Conservation (phyloP, 495 filamentous ascomycete genomes). For the Trichoderma orchidacearum region DNA sequence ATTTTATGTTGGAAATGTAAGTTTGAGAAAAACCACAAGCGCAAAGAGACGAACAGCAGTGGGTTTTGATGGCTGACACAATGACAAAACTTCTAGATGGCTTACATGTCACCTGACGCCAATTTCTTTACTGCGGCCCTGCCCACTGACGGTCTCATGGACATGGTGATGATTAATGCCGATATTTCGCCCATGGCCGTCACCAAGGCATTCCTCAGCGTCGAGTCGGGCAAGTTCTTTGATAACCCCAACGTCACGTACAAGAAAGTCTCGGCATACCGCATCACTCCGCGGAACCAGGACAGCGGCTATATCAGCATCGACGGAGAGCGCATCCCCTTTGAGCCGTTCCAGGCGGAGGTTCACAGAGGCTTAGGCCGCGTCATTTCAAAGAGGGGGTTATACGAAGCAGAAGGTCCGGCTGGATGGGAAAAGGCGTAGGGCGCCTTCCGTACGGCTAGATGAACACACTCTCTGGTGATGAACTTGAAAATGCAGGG, state of each 20-base stretch:
- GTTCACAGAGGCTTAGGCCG: slow-evolving; percentile 76
- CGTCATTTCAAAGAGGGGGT: slow-evolving; percentile 55
- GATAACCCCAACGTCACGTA: slow-evolving; percentile 65
- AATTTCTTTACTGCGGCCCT: slow-evolving; percentile 83
- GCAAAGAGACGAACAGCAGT: no score
- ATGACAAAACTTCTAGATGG: slow-evolving; percentile 56
- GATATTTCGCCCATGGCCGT: slow-evolving; percentile 50
- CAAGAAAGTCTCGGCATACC: slow-evolving; percentile 68
- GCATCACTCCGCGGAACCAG: slow-evolving; percentile 61
- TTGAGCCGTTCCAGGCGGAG: slow-evolving; percentile 82
- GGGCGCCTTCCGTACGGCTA: slow-evolving; percentile 1
- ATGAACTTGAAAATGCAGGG: no score
- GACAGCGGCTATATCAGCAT: slow-evolving; percentile 77
- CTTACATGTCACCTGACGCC: slow-evolving; percentile 72
- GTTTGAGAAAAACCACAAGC: slow-evolving; percentile 2
- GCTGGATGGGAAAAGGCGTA: slow-evolving; percentile 29
- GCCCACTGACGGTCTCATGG: slow-evolving; percentile 73
- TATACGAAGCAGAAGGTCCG: slow-evolving; percentile 60
- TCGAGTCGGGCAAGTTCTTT: slow-evolving; percentile 63
- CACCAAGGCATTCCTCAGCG: slow-evolving; percentile 51
- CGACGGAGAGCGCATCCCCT: slow-evolving; percentile 79
- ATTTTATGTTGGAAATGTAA: slow-evolving; percentile 82
- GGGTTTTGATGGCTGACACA: slow-evolving; percentile 3
- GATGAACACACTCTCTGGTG: neutral
- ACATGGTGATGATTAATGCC: slow-evolving; percentile 70